These are phyloP conservation scores for Phytophthora uliginosa DNA, from an alignment of 352 stramenopile species.

Conservation along the genomic window DNA sequence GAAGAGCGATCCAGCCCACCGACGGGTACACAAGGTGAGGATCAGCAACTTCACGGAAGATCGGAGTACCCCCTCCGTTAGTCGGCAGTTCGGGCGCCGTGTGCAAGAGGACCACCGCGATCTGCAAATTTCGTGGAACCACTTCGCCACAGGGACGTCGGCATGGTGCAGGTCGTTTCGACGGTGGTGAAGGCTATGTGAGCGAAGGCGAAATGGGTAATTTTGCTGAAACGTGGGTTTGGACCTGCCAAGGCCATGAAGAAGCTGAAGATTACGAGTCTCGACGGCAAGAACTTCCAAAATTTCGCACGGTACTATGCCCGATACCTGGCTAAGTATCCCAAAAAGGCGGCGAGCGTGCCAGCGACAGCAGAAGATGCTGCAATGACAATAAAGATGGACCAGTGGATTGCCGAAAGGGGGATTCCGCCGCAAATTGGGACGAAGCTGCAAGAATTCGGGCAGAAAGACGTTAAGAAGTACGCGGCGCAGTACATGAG, in stretches of 20 bases:
- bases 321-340: slow-evolving; percentile 10
- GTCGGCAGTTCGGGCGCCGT: no score
- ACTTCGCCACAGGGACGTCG: no score
- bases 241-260: slow-evolving; percentile 2
- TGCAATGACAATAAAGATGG: slow-evolving; percentile 5
- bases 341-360: not conserved
- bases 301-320: slow-evolving; percentile 19
- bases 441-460: slow-evolving; percentile 1
- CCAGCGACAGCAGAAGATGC: slow-evolving; percentile 14
- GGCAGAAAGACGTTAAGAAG: not conserved
- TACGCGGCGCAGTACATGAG: slow-evolving; percentile 2
- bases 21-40: no score
- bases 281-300: slow-evolving; percentile 13
- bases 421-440: slow-evolving; percentile 4
- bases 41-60: no score
- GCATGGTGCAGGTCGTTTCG: not conserved
- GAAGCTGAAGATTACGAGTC: slow-evolving; percentile 13
- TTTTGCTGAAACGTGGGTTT: not conserved
- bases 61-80: no score
- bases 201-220: not conserved
- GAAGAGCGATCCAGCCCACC: no score
- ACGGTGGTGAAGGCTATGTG: not conserved
- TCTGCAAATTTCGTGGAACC: no score
- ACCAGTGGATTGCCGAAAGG: slow-evolving; percentile 6
- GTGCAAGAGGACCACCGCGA: no score